These are phyloP conservation scores for Xylaria sp. DNA, from an alignment of 2,329 filamentous ascomycete genomes.

Conservation along the genomic window DNA sequence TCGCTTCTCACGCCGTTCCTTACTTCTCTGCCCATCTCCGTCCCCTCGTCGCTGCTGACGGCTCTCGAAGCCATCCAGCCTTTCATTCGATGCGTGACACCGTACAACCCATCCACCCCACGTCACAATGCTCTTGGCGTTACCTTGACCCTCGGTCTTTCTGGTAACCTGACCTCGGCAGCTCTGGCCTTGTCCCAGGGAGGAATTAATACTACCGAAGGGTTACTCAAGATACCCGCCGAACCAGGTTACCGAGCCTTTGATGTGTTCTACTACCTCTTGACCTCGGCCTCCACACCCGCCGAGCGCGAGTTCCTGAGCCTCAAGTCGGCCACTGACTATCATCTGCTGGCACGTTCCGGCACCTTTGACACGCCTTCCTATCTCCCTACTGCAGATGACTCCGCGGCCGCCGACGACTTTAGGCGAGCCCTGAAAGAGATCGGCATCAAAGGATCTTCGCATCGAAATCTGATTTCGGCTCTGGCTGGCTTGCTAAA, in stretches of 20 bases:
- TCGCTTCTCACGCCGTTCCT: conserved; percentile 86
- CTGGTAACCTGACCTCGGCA: conserved; percentile 80
- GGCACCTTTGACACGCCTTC: conserved; percentile 86
- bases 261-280: conserved; percentile 96
- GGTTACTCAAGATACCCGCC: conserved; percentile 81
- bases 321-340: conserved; percentile 79
- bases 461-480: conserved; percentile 84
- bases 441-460: conserved; percentile 90
- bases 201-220: conserved; percentile 84
- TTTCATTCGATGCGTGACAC: conserved; percentile 87
- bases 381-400: conserved; percentile 91
- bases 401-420: conserved; percentile 91
- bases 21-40: conserved; percentile 78
- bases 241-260: conserved; percentile 90
- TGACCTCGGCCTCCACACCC: conserved; percentile 89
- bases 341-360: conserved; percentile 82
- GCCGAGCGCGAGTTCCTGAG: conserved; percentile 90
- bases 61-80: conserved; percentile 84
- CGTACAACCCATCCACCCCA: conserved; percentile 85
- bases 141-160: conserved; percentile 81
- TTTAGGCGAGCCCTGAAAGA: conserved; percentile 87
- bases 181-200: conserved; percentile 83
- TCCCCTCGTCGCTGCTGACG: conserved; percentile 79
- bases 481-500: conserved; percentile 88
- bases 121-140: conserved; percentile 84